Conservation (phyloP, 805 yeast species). For the Myxozyma geophila region DNA sequence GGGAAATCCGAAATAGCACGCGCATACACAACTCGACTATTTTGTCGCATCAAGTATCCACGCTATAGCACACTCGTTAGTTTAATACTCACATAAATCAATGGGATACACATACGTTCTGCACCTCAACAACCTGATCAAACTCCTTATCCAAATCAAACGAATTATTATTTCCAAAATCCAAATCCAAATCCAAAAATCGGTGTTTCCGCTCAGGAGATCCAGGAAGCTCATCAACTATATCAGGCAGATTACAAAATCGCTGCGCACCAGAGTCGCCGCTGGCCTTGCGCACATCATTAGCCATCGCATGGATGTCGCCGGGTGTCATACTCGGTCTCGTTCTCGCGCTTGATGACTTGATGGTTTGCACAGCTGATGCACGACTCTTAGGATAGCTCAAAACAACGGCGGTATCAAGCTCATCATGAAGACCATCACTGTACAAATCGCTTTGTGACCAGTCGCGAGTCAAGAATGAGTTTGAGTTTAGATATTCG, state of each 20-base stretch:
- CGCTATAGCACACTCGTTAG: slow-evolving; percentile 18
- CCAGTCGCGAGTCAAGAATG: slow-evolving; percentile 25
- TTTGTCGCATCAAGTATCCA: slow-evolving; percentile 33
- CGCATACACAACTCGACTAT: slow-evolving; percentile 30
- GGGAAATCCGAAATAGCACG: slow-evolving; percentile 25
- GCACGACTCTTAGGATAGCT: slow-evolving; percentile 1
- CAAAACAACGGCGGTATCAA: neutral
- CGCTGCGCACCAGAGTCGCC: slow-evolving; percentile 10
- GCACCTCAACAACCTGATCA: slow-evolving; percentile 31
- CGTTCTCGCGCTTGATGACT: slow-evolving; percentile 26
- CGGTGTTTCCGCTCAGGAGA: neutral
- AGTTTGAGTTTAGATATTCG: slow-evolving; percentile 24
- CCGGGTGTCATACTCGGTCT: slow-evolving; percentile 34
- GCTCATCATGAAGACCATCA: slow-evolving; percentile 2
- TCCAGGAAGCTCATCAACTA: slow-evolving; percentile 10
- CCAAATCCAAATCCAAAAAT: slow-evolving; percentile 27
- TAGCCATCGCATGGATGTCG: slow-evolving; percentile 21
- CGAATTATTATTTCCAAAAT: slow-evolving; percentile 20
- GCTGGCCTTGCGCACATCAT: slow-evolving; percentile 23
- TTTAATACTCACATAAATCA: neutral
- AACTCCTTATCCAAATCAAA: slow-evolving; percentile 30
- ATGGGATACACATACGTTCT: slow-evolving; percentile 14
- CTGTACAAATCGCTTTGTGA: slow-evolving; percentile 2
- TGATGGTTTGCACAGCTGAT: slow-evolving; percentile 22
- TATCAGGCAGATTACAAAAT: slow-evolving; percentile 19